phyloP scores from a whole-genome alignment of 75 land plant genomes.

The Azolla pinnata region DNA sequence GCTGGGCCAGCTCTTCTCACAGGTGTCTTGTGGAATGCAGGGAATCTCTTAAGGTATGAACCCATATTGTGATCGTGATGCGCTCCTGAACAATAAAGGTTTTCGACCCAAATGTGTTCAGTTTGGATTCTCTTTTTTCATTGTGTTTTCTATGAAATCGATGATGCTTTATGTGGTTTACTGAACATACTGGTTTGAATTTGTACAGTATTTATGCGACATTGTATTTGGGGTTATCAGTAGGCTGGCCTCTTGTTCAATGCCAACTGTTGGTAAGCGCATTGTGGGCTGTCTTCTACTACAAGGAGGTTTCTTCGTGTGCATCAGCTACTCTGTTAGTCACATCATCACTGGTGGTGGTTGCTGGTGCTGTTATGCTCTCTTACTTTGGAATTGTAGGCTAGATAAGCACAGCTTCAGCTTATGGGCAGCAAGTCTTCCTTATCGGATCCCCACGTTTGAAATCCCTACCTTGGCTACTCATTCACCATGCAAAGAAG shows the following conservation, averaged over 20 bases:
- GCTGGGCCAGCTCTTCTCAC: constrained; percentile 23
- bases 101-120: too few species aligned
- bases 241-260: constrained; percentile 32
- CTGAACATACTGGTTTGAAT: too few species aligned
- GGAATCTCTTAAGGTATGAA: constrained; percentile 20
- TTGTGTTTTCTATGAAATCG: too few species aligned
- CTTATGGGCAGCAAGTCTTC: too few species aligned
- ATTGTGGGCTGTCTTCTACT: constrained; percentile 25
- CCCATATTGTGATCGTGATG: too few species aligned
- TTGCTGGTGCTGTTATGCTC: constrained; percentile 21
- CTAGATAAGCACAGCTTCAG: too few species aligned
- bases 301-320: constrained; percentile 16
- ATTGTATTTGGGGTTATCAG: constrained; percentile 18
- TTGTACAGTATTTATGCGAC: constrained; percentile 22
- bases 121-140: too few species aligned
- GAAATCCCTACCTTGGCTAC: too few species aligned
- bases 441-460: too few species aligned
- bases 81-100: too few species aligned
- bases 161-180: too few species aligned
- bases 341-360: constrained; percentile 15
- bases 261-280: constrained; percentile 28
- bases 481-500: too few species aligned
- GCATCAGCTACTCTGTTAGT: constrained; percentile 1
- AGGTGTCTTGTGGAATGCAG: constrained; percentile 25
- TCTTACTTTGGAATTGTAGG: constrained; percentile 18